Base-by-base conservation (phyloP, 257 asterid species). In the Primulina eburnea region DNA sequence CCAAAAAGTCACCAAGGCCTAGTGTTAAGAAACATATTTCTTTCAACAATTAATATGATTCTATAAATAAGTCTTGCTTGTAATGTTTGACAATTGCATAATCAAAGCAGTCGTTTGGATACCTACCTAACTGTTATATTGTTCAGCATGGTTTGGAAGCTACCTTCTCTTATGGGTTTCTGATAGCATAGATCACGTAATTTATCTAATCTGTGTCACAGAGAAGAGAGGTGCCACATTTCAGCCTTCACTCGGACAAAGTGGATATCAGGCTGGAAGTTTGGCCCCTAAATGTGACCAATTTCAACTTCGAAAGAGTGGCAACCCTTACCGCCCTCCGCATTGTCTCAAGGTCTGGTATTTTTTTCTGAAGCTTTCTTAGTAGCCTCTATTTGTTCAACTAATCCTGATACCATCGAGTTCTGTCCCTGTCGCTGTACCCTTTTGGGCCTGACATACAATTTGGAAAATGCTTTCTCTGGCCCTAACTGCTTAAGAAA, bases 281-380 rank as follows among this genome's bases (percentile, higher is more conserved):
- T 65, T 62, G 69, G 79, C 56, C 57, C 75, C 64, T 26, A 69
- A 77, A 17, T 43, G 59, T 59, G 67, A 58, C 57, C 53, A 7
- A 20, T 65, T 37, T 64, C 86, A 67, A 70, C 90, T 87, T 57
- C 71, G 69, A 57, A 85, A 79, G 79, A 69, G 83, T 74, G 73
- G 60, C 67, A 83, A 85, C 56, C 93, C 93, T 60, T 87, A 87
- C 70, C 85, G 79, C 21, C 90, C 93, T 60, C 92, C 93, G 7
- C 87, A 81, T 73, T 47, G 70, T 64, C 73, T 38, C 43, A 83
- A 80, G 79, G 93, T 87, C 73, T 64, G 75, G 57, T 67, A 56
- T 47, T 30, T 64, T 67, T 40, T 43, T 28, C 30, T 28, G 30
- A 28, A 28, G 30, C 4, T 28, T 28, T 28, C 30, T 28, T 43